Conservation (phyloP, 2,329 filamentous ascomycete species). For the Aspergillus calidoustus region DNA sequence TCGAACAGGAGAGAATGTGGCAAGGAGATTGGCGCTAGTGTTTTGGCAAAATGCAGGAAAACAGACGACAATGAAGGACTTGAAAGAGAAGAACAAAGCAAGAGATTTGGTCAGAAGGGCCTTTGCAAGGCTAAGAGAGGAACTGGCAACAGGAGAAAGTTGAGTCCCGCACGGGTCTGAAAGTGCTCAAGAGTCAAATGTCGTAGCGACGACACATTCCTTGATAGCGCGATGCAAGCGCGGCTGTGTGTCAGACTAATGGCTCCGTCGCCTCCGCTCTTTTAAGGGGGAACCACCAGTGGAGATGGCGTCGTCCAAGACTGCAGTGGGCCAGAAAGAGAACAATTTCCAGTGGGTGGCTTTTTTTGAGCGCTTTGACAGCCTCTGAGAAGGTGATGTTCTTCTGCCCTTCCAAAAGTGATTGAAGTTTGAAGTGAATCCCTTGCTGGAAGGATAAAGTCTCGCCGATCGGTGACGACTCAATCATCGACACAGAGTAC, state of each 20-base stretch:
- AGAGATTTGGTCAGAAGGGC: neutral
- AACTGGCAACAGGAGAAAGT: conserved; percentile 17
- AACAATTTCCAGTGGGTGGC: conserved; percentile 25
- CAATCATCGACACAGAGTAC: neutral
- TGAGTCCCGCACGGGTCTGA: conserved; percentile 26
- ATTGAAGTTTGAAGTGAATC: neutral
- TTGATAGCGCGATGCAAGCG: conserved; percentile 34
- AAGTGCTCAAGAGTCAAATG: conserved; percentile 27
- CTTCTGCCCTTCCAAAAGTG: neutral
- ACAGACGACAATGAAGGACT: conserved; percentile 5
- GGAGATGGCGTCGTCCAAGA: conserved; percentile 29
- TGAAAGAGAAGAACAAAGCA: conserved; percentile 10
- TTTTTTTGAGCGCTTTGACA: conserved; percentile 14
- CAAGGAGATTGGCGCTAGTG: conserved; percentile 18
- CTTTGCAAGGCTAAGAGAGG: neutral
- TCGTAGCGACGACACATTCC: conserved; percentile 30
- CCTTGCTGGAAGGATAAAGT: neutral
- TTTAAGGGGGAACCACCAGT: conserved; percentile 30
- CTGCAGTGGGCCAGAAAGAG: conserved; percentile 11
- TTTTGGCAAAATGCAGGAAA: conserved; percentile 7
- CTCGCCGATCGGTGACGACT: neutral
- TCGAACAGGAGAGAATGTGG: conserved; percentile 20
- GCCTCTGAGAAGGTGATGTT: conserved; percentile 6
- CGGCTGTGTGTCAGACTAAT: conserved; percentile 35
- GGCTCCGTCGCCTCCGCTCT: conserved; percentile 18